Evolutionary conservation across 768 basidiomycete genomes (phyloP).

Genomic region (Kwoniella dendrophila): DNA sequence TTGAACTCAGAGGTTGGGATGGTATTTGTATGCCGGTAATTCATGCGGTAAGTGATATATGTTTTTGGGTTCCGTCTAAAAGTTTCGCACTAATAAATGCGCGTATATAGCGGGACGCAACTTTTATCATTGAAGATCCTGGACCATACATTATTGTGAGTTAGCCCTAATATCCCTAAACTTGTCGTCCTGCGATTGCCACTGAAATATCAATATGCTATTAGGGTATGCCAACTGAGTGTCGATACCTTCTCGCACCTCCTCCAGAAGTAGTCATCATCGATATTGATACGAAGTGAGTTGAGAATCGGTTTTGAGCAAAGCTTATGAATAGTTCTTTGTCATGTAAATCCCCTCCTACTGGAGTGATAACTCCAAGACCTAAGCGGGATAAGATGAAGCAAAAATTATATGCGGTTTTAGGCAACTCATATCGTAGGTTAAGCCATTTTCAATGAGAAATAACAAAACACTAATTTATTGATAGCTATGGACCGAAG

Average conservation of each 20-base stretch:
- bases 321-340: slow-evolving; percentile 62
- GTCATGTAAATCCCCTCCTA: slow-evolving; percentile 64
- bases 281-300: slow-evolving; percentile 68
- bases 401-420: slow-evolving; percentile 29
- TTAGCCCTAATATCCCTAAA: neutral
- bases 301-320: slow-evolving; percentile 6
- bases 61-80: neutral
- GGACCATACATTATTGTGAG: slow-evolving; percentile 89
- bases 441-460: slow-evolving; percentile 53
- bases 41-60: slow-evolving; percentile 41
- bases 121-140: slow-evolving; percentile 92
- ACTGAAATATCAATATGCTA: neutral
- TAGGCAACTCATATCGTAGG: slow-evolving; percentile 38
- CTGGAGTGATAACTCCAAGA: slow-evolving; percentile 66
- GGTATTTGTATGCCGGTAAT: slow-evolving; percentile 71
- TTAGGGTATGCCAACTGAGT: slow-evolving; percentile 73
- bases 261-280: slow-evolving; percentile 81
- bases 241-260: slow-evolving; percentile 73
- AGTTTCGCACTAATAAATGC: neutral
- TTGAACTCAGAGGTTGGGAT: slow-evolving; percentile 90
- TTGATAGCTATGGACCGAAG: slow-evolving; percentile 37
- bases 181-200: neutral
- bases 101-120: slow-evolving; percentile 68
- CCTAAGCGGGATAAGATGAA: slow-evolving; percentile 41
- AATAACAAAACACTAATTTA: neutral